Evolutionary conservation across 441 rosid genomes (phyloP), one percentile per base, ranked within the genome.

Genomic region (Pelargonium cotyledonis): DNA sequence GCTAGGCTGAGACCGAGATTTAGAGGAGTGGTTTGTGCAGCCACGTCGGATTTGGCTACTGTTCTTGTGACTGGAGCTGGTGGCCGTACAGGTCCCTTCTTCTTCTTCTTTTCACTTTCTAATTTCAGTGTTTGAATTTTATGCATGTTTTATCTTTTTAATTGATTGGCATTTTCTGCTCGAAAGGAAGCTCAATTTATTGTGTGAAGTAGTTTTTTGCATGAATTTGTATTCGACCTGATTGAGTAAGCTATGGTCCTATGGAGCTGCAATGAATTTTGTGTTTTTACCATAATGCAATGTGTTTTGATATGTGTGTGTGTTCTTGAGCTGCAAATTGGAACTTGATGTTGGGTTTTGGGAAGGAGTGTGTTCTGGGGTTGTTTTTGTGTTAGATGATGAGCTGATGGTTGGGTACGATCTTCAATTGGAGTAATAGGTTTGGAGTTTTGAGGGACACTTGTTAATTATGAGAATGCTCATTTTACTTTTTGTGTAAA

Each of bases 41-140:
- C 10, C 6, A 55, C 19, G 61, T 21, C 61, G 61, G 11, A 18
- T 18, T 55, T 55, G 19, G 23, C 61, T 55, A 55, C 61, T 9
- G 26, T 55, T 55, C 61, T 55, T 23, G 61, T 55, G 8, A 55
- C 61, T 23, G 61, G 61, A 55, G 61, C 61, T 55, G 11, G 61
- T 55, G 61, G 61, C 8, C 61, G 61, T 0, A 55, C 61, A 55
- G 61, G 61, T 55, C 61, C 26, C 61, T 7, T 0, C 61, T n/a
- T 16, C 61, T n/a, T 16, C 26, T 7, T 16, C 15, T 16, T 3
- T 55, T 16, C 6, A 3, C 61, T 16, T 55, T 5, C 8, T 55
- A 26, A 7, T 6, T 23, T 55, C 11, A 55, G 26, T 6, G 11
- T 16, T 2, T 23, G 2, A 55, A 16, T 16, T 18, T 0, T n/a